Evolutionary conservation across 345 rosid genomes (phyloP).

Genomic region (Populus davidiana): DNA sequence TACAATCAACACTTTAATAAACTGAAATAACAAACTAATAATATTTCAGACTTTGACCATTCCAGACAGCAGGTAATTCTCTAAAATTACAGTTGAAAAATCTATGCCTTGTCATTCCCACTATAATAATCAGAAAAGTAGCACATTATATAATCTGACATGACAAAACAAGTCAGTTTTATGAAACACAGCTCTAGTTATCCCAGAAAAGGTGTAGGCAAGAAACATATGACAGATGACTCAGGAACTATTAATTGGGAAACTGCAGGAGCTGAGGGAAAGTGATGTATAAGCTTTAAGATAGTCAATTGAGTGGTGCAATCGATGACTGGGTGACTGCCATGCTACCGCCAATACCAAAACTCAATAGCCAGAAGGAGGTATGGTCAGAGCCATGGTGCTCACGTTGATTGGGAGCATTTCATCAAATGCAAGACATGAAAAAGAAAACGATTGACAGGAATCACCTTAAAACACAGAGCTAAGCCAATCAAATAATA

Average conservation of each 20-base stretch:
- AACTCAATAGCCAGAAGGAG: background rate
- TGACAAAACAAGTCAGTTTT: background rate
- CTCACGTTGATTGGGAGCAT: background rate
- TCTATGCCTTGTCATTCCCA: background rate
- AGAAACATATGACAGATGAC: background rate
- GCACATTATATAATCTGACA: background rate
- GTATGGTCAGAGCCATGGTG: background rate
- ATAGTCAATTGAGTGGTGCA: background rate
- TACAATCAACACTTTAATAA: background rate
- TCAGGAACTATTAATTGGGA: background rate
- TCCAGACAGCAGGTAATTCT: background rate
- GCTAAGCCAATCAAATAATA: slow-evolving; percentile 10
- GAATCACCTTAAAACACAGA: slow-evolving; percentile 16
- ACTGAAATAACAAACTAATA: background rate
- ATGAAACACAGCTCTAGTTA: background rate
- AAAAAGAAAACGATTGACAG: slow-evolving; percentile 2
- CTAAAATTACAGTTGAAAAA: background rate
- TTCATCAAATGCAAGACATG: background rate
- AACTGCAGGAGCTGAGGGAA: background rate
- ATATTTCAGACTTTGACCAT: background rate
- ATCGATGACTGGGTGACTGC: background rate
- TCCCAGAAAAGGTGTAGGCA: background rate
- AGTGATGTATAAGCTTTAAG: background rate
- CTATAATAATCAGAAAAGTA: background rate
- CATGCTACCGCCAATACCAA: background rate